A percentile compares a stretch with the other conserved stretches of the same genome.
phyloP scores from a whole-genome alignment of 306 rosid genomes.

The Crataegus laevigata region DNA sequence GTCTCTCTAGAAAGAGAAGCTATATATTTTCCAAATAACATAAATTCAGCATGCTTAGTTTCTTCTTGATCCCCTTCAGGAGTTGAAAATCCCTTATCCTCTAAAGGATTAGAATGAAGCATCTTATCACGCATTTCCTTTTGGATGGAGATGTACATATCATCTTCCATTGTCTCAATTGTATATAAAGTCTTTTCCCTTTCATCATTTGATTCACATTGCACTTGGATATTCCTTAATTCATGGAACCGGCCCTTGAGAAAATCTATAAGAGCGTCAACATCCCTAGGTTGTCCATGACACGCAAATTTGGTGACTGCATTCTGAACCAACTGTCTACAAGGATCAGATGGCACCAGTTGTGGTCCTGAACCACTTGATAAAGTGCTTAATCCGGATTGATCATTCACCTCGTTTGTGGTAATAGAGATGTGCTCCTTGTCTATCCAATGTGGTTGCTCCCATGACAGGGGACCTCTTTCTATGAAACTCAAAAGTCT shows the following conservation, averaged over 20 bases:
- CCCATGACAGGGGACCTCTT: constrained; percentile 74
- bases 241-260: constrained; percentile 52
- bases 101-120: constrained; percentile 21
- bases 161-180: constrained; percentile 66
- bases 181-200: constrained; percentile 26
- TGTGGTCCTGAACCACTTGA: constrained; percentile 31
- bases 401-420: constrained; percentile 31
- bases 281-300: constrained; percentile 57
- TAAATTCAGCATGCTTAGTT: constrained; percentile 33
- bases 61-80: constrained; percentile 29
- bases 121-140: constrained; percentile 40
- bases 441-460: constrained; percentile 34
- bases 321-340: constrained; percentile 42
- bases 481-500: constrained; percentile 79
- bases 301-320: constrained; percentile 44
- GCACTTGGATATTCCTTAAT: constrained; percentile 41
- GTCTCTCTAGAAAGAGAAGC: constrained; percentile 55
- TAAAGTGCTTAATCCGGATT: constrained; percentile 24
- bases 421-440: constrained; percentile 34
- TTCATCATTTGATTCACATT: constrained; percentile 29
- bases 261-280: constrained; percentile 34
- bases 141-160: constrained; percentile 42
- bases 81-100: constrained; percentile 23
- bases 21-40: constrained; percentile 61
- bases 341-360: constrained; percentile 36